These are phyloP conservation scores for Rhododendron kiyosumense DNA, from an alignment of 148 eudicot species.

Conservation along the genomic window DNA sequence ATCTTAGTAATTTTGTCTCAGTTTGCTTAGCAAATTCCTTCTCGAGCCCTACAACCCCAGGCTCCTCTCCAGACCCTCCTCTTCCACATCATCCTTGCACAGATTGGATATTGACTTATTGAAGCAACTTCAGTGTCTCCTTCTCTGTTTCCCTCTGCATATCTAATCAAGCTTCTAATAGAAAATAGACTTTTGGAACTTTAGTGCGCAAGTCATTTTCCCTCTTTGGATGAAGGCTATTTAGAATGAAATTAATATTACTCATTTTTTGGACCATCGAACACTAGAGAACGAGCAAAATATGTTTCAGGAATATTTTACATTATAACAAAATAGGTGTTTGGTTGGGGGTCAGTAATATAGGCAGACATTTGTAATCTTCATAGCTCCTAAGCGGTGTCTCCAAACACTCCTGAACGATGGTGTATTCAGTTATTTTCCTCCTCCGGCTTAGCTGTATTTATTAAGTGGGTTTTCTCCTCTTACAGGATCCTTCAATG, in stretches of 20 bases:
- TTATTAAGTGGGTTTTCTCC: slow-evolving; percentile 7
- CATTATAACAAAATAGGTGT: neutral
- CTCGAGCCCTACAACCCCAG: neutral
- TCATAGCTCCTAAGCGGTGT: neutral
- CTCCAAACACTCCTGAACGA: neutral
- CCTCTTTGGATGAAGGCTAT: neutral
- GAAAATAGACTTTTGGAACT: neutral
- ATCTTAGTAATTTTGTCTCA: neutral
- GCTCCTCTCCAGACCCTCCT: neutral
- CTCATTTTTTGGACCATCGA: neutral
- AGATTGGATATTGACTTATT: neutral
- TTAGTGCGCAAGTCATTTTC: neutral
- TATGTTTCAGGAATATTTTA: neutral
- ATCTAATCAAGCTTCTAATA: neutral
- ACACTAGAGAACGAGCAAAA: neutral
- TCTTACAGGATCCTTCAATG: slow-evolving; percentile 32
- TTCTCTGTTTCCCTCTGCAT: neutral
- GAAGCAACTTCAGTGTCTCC: neutral
- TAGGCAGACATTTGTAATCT: neutral
- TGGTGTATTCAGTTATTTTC: neutral
- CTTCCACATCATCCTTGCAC: neutral
- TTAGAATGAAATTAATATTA: neutral
- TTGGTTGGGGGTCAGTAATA: neutral
- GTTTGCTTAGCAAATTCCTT: neutral
- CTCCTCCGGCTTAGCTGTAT: neutral